These are phyloP conservation scores for Rhexocercosporidium sp. DNA, from an alignment of 2,329 filamentous ascomycete genomes.

Conservation along the genomic window DNA sequence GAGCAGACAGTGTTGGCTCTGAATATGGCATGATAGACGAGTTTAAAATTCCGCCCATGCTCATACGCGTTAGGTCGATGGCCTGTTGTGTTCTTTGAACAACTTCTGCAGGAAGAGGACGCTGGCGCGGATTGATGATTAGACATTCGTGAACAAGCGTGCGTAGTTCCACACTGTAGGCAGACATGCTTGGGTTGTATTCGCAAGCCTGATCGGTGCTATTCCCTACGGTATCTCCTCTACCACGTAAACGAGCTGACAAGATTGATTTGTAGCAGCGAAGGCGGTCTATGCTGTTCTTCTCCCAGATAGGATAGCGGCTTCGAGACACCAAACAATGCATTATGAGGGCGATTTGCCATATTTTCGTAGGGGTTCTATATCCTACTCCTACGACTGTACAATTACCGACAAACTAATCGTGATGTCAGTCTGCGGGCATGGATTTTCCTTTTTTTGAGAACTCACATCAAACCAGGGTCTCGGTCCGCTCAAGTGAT, in stretches of 20 bases:
- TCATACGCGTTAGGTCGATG: neutral
- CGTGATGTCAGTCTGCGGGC: neutral
- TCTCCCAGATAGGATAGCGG: slow-evolving; percentile 2
- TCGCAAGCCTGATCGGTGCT: slow-evolving; percentile 3
- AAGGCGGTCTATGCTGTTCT: neutral
- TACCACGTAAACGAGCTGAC: neutral
- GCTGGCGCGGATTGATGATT: neutral
- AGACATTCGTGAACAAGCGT: slow-evolving; percentile 17
- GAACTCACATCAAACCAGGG: slow-evolving; percentile 5
- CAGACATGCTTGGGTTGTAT: neutral
- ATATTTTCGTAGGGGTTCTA: slow-evolving; percentile 21
- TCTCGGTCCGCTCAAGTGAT: neutral
- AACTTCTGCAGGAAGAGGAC: neutral
- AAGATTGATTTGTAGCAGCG: slow-evolving; percentile 16
- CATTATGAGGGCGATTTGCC: slow-evolving; percentile 25
- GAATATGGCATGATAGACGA: neutral
- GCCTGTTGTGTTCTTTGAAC: neutral
- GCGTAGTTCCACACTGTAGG: slow-evolving; percentile 16
- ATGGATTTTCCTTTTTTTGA: too few relatives aligned
- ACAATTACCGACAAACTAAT: neutral
- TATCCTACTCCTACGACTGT: neutral
- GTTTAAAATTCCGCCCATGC: neutral
- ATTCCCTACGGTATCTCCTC: slow-evolving; percentile 8
- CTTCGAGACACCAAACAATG: slow-evolving; percentile 11
- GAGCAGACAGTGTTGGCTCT: slow-evolving; percentile 10